Evolutionary conservation across 2,329 filamentous ascomycete species (phyloP).

Genomic region (Coniochaeta sp.): DNA sequence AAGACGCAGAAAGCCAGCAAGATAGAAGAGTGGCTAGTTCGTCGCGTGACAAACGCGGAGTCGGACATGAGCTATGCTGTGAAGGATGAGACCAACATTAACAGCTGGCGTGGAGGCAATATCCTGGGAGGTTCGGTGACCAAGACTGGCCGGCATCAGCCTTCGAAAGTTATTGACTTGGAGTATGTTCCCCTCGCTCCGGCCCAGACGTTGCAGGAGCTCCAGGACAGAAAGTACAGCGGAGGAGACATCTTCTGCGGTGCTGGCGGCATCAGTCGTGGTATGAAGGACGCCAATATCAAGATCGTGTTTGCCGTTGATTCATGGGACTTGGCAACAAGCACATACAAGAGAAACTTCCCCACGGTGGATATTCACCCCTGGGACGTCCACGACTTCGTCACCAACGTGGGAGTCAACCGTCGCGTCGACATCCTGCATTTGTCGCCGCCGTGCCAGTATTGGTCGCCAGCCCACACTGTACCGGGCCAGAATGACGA

Average conservation of each 20-base stretch:
- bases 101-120: slow-evolving; percentile 31
- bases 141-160: slow-evolving; percentile 16
- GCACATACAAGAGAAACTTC: slow-evolving; percentile 56
- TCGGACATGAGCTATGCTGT: slow-evolving; percentile 17
- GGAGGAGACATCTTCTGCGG: slow-evolving; percentile 69
- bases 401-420: slow-evolving; percentile 22
- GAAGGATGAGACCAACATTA: slow-evolving; percentile 21
- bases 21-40: slow-evolving; percentile 28
- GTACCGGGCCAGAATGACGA: slow-evolving; percentile 52
- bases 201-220: too few species aligned
- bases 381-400: slow-evolving; percentile 41
- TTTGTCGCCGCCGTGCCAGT: slow-evolving; percentile 71
- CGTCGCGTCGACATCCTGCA: slow-evolving; percentile 61
- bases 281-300: slow-evolving; percentile 52
- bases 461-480: slow-evolving; percentile 68
- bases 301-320: slow-evolving; percentile 59
- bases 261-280: slow-evolving; percentile 63
- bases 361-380: slow-evolving; percentile 38
- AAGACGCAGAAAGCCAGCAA: slow-evolving; percentile 12
- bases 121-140: slow-evolving; percentile 30
- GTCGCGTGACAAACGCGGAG: slow-evolving; percentile 17
- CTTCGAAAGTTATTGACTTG: slow-evolving; percentile 15
- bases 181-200: too few species aligned
- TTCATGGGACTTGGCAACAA: slow-evolving; percentile 45
- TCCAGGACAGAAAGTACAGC: too few species aligned